Evolutionary conservation across 345 rosid genomes (phyloP).

Genomic region (Salix dunnii): DNA sequence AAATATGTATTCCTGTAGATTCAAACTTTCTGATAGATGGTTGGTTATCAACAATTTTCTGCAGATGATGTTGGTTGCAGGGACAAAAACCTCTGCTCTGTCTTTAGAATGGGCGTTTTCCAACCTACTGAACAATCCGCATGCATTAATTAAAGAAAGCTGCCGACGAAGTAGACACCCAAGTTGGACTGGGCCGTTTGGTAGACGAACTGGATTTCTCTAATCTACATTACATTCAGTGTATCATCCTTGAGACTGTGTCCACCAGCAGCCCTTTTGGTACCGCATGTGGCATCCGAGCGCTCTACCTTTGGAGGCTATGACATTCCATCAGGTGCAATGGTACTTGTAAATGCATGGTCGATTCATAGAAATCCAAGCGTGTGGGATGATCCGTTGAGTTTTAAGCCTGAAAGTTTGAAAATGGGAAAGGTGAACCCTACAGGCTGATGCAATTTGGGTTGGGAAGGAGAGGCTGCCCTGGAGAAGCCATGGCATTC

Average conservation of each 20-base stretch:
- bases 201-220: conserved; percentile 13
- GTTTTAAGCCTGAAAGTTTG: conserved; percentile 19
- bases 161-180: conserved; percentile 9
- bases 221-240: conserved; percentile 10
- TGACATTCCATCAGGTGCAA: neutral
- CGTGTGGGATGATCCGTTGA: conserved; percentile 15
- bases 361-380: conserved; percentile 19
- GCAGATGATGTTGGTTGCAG: conserved; percentile 12
- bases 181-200: conserved; percentile 5
- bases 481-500: conserved; percentile 20
- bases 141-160: neutral
- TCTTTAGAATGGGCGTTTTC: conserved; percentile 19
- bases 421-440: neutral
- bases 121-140: conserved; percentile 16
- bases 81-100: conserved; percentile 12
- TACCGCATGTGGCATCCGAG: conserved; percentile 17
- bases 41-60: neutral
- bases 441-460: conserved; percentile 22
- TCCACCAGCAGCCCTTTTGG: conserved; percentile 13
- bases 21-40: neutral
- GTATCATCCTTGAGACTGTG: conserved; percentile 2
- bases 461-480: conserved; percentile 32
- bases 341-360: conserved; percentile 18
- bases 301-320: conserved; percentile 15
- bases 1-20: no score